A percentile compares a stretch with the other conserved stretches of the same genome.
These are phyloP conservation scores for Ogataea neopini DNA, from an alignment of 805 yeast genomes.

Conservation along the genomic window DNA sequence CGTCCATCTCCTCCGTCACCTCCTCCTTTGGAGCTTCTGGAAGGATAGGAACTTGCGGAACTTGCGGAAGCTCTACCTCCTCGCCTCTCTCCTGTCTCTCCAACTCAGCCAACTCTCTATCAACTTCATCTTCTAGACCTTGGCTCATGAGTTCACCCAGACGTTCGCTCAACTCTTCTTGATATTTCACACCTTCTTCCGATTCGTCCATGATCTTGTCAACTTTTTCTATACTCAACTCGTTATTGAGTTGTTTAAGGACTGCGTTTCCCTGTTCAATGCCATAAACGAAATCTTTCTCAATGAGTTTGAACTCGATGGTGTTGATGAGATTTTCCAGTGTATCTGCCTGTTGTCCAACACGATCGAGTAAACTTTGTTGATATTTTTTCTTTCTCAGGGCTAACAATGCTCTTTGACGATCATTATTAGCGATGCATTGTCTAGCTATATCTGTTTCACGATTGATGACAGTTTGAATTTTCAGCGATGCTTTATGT, in stretches of 20 bases:
- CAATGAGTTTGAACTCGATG: conserved; percentile 87
- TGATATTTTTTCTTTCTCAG: conserved; percentile 82
- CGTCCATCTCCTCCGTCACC: conserved; percentile 21
- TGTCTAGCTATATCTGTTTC: conserved; percentile 64
- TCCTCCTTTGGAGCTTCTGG: conserved; percentile 35
- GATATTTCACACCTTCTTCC: conserved; percentile 78
- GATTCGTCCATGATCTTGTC: conserved; percentile 82
- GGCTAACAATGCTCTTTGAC: conserved; percentile 64
- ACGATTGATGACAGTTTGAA: conserved; percentile 54
- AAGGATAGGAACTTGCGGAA: conserved; percentile 21
- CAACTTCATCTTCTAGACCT: conserved; percentile 61
- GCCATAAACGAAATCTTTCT: conserved; percentile 80
- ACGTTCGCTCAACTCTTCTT: conserved; percentile 65
- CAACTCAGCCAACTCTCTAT: conserved; percentile 56
- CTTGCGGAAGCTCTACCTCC: conserved; percentile 14
- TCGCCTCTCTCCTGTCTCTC: conserved; percentile 36
- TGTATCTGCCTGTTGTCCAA: conserved; percentile 76
- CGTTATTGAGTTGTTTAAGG: conserved; percentile 71
- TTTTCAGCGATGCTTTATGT: conserved; percentile 65
- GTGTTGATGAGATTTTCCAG: conserved; percentile 76
- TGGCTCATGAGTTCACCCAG: conserved; percentile 45
- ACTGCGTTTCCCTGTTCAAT: conserved; percentile 78
- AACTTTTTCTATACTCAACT: conserved; percentile 75
- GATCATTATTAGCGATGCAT: conserved; percentile 53
- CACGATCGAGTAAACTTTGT: conserved; percentile 63